These are phyloP conservation scores for Kernera saxatilis DNA, from an alignment of 345 rosid species.

Conservation along the genomic window DNA sequence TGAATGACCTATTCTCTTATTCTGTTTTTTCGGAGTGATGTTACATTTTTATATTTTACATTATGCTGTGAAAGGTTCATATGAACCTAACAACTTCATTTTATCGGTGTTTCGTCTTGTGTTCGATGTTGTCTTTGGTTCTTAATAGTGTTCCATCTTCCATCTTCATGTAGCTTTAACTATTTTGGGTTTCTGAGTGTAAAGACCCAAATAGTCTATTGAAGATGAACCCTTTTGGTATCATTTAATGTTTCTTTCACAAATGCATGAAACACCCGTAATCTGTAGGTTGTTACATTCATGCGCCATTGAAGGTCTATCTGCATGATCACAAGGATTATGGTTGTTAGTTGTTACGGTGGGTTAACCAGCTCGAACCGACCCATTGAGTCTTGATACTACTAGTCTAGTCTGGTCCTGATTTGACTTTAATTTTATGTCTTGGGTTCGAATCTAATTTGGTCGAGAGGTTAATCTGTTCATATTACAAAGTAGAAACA, in stretches of 20 bases:
- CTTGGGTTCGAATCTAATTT: not conserved
- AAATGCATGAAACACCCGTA: not conserved
- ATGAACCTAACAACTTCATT: slow-evolving; percentile 30
- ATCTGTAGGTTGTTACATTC: not conserved
- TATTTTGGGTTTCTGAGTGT: not conserved
- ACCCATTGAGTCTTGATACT: not conserved
- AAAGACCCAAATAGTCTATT: not conserved
- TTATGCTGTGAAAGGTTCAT: slow-evolving; percentile 3
- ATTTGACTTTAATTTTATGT: not conserved
- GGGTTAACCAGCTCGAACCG: not conserved
- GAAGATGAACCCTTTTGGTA: not conserved
- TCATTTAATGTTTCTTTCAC: not conserved
- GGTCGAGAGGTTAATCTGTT: not conserved
- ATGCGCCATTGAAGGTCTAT: not conserved
- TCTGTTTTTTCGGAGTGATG: slow-evolving; percentile 3
- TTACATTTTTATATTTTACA: slow-evolving; percentile 1
- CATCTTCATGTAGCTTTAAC: not conserved
- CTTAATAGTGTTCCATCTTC: not conserved
- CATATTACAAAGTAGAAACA: not conserved
- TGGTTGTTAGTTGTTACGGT: not conserved
- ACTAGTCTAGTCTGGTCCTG: not conserved
- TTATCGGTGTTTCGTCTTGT: slow-evolving; percentile 5
- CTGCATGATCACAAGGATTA: not conserved
- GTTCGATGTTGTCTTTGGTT: slow-evolving; percentile 3
- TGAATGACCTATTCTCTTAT: slow-evolving; percentile 6